Evolutionary conservation across 371 early-diverging fungal species (phyloP).

Genomic region (Rhizopus sp.): DNA sequence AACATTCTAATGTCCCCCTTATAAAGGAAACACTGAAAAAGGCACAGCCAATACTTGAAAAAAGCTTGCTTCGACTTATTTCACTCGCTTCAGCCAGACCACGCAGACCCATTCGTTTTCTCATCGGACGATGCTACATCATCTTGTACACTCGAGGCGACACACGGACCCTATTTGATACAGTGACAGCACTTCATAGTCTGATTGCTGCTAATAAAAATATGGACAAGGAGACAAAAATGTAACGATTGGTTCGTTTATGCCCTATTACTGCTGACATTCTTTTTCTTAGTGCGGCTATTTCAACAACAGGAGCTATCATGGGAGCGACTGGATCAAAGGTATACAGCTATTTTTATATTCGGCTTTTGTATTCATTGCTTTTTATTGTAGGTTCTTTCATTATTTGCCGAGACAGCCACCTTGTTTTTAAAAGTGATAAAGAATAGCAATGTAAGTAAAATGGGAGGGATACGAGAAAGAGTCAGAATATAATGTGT

Average conservation of each 20-base stretch:
- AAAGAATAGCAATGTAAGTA: conserved; percentile 68
- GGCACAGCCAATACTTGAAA: conserved; percentile 71
- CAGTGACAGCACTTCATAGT: conserved; percentile 70
- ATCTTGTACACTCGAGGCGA: conserved; percentile 74
- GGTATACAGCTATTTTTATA: conserved; percentile 24
- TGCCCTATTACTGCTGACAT: not conserved
- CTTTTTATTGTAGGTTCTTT: conserved; percentile 55
- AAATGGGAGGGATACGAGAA: not conserved
- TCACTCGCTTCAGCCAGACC: conserved; percentile 71
- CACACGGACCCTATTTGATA: conserved; percentile 75
- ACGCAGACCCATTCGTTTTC: conserved; percentile 73
- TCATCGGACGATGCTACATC: conserved; percentile 77
- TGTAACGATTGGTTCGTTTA: conserved; percentile 32
- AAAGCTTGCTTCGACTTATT: conserved; percentile 65
- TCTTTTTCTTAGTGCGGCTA: conserved; percentile 65
- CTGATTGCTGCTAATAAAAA: conserved; percentile 67
- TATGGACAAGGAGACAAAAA: conserved; percentile 62
- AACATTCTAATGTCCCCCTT: not conserved
- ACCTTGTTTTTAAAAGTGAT: conserved; percentile 63
- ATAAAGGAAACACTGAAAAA: conserved; percentile 61
- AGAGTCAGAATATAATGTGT: not conserved
- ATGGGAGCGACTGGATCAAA: conserved; percentile 71
- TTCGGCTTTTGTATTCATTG: not conserved
- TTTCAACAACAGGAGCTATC: conserved; percentile 73
- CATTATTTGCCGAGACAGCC: conserved; percentile 80